Evolutionary conservation across 2,329 filamentous ascomycete species (phyloP), one percentile per base, ranked within the genome.

Genomic region (Fusarium penzigii): DNA sequence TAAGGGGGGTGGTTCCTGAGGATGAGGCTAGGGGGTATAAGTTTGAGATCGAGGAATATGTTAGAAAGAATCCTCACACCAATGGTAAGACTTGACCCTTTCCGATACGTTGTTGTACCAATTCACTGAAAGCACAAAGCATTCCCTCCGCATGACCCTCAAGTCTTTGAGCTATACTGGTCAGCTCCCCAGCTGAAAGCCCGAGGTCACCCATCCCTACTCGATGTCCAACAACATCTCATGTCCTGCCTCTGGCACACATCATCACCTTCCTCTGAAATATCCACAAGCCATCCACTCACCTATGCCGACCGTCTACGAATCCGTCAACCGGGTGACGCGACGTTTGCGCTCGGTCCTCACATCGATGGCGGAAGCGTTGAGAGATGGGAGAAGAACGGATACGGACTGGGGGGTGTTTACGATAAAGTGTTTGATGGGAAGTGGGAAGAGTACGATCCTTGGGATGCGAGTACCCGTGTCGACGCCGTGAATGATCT

Each of bases 161-260:
- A 88, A 42, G 87, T 92, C 6, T 90, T 83, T 63, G 88, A 91
- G 67, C 74, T 92, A 2, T 92, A 91, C 71, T 91, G 88, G 88
- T 87, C 86, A 0, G 76, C 78, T 2, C 75, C 86, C 2, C 89
- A 92, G 66, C 74, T 88, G 41, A 78, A 81, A 57, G 88, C 87
- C 4, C 80, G 89, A n/a, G 72, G 79, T 0, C 85, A 92, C 64
- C 81, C 84, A 1, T 83, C 84, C 53, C 70, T 91, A 56, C 71
- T 91, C 17, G 67, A 72, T 17, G 76, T 83, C 0, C 88, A 91
- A 60, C 72, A 72, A 8, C 81, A 81, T 25, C 77, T 92, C 34
- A 84, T 89, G 76, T 67, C 74, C 7, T 67, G 71, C 6, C 68
- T 90, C 45, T 90, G 86, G 86, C 78, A 75, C 60, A 76, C 76